Conservation (phyloP, 2,329 filamentous ascomycete genomes). For the Fusarium ambrosium region DNA sequence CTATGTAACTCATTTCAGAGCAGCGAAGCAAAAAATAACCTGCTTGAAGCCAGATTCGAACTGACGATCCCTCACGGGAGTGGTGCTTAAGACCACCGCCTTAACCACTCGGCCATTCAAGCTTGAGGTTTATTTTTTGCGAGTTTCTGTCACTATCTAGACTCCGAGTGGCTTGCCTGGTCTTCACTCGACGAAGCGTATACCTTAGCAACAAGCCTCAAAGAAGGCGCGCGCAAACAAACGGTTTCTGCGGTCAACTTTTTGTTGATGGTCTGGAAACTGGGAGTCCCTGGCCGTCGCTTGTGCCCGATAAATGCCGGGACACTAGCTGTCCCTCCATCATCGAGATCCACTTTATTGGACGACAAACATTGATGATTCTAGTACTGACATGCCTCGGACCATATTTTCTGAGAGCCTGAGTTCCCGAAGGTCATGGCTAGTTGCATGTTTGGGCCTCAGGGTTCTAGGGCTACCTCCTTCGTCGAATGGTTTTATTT, state of each 20-base stretch:
- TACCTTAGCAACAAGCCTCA: neutral
- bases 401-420: neutral
- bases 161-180: neutral
- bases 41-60: slow-evolving; percentile 4
- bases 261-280: too few relatives aligned
- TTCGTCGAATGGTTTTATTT: neutral
- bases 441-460: neutral
- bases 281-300: too few relatives aligned
- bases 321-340: neutral
- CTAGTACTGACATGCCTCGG: neutral
- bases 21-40: neutral
- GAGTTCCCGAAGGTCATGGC: neutral
- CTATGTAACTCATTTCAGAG: neutral
- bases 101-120: slow-evolving; percentile 4
- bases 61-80: slow-evolving; percentile 3
- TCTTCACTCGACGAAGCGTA: neutral
- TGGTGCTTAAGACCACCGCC: slow-evolving; percentile 4
- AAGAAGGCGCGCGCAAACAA: neutral
- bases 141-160: neutral
- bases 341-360: neutral
- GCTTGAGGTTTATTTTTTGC: neutral
- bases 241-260: too few relatives aligned
- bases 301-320: neutral
- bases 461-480: neutral
- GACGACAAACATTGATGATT: neutral